These are phyloP conservation scores for Pythium brassicae DNA, from an alignment of 352 stramenopile genomes.

Conservation along the genomic window DNA sequence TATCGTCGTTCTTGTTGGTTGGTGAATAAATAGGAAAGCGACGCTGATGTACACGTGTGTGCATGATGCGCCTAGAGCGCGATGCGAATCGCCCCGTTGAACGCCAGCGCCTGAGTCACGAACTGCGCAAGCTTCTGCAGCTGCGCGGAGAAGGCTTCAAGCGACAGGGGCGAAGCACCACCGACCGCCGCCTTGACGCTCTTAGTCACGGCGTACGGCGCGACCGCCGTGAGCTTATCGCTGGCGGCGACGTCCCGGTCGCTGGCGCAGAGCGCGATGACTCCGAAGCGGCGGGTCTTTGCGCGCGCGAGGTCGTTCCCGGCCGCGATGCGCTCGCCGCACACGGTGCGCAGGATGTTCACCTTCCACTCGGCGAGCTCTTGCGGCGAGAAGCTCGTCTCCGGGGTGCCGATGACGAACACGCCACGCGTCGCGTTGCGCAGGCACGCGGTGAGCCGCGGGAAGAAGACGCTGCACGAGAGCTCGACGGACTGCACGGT, in stretches of 20 bases:
- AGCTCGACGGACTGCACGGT: conserved; percentile 34
- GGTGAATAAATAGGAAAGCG: too few relatives aligned
- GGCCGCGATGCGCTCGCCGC: conserved; percentile 26
- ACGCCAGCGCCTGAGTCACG: conserved; percentile 18
- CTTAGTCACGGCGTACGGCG: conserved; percentile 39
- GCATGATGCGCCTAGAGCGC: too few relatives aligned
- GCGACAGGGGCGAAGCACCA: conserved; percentile 1
- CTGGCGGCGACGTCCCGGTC: conserved; percentile 25
- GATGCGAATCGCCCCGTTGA: conserved; percentile 20
- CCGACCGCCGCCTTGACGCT: conserved; percentile 17
- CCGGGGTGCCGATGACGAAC: conserved; percentile 34
- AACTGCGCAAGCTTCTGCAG: conserved; percentile 25
- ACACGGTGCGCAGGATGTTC: conserved; percentile 39
- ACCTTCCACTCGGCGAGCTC: conserved; percentile 45
- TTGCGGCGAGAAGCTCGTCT: conserved; percentile 25
- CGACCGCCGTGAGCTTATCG: conserved; percentile 21
- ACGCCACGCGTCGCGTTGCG: conserved; percentile 23
- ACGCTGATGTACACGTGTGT: too few relatives aligned
- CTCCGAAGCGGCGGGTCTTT: conserved; percentile 17
- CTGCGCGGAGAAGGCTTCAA: conserved; percentile 32
- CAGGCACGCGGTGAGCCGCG: conserved; percentile 29
- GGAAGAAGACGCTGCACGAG: conserved; percentile 45
- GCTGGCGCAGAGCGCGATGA: conserved; percentile 28
- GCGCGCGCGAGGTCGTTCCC: conserved; percentile 18
- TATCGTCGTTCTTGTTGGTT: too few relatives aligned